Conservation (phyloP, 179 eudicot species). For the Actinidia arguta region DNA sequence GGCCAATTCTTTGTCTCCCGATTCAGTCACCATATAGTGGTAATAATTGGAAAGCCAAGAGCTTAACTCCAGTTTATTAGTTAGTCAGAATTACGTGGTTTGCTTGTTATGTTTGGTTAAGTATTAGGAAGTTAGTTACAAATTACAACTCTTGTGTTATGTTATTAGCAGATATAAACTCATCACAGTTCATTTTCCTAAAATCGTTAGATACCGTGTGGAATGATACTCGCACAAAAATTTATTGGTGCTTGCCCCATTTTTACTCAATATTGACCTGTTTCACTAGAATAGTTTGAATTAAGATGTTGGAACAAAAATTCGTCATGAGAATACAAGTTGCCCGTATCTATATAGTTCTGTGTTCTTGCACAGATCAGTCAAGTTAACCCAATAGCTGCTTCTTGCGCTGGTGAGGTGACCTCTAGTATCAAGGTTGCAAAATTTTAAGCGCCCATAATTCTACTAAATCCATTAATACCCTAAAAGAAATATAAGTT, state of each 20-base stretch:
- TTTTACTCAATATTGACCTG: too few species aligned
- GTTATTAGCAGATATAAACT: not conserved
- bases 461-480: slow-evolving; percentile 23
- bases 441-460: slow-evolving; percentile 25
- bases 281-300: not conserved
- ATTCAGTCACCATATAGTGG: not conserved
- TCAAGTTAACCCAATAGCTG: slow-evolving; percentile 15
- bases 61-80: not conserved
- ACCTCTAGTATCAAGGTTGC: slow-evolving; percentile 36
- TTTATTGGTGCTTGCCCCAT: too few species aligned
- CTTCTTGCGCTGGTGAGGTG: slow-evolving; percentile 24
- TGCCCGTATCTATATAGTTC: slow-evolving; percentile 20
- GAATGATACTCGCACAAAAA: too few species aligned
- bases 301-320: too few species aligned
- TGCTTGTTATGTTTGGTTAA: not conserved
- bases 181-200: not conserved
- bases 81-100: too few species aligned
- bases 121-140: not conserved
- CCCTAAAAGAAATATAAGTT: slow-evolving; percentile 2
- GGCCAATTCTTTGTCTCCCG: slow-evolving; percentile 77
- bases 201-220: not conserved
- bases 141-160: not conserved
- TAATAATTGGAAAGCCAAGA: not conserved
- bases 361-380: slow-evolving; percentile 20
- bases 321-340: too few species aligned